A percentile compares a stretch with the other conserved stretches of the same genome.
Conservation (phyloP, 768 basidiomycete genomes). For the Scleroderma bovista region DNA sequence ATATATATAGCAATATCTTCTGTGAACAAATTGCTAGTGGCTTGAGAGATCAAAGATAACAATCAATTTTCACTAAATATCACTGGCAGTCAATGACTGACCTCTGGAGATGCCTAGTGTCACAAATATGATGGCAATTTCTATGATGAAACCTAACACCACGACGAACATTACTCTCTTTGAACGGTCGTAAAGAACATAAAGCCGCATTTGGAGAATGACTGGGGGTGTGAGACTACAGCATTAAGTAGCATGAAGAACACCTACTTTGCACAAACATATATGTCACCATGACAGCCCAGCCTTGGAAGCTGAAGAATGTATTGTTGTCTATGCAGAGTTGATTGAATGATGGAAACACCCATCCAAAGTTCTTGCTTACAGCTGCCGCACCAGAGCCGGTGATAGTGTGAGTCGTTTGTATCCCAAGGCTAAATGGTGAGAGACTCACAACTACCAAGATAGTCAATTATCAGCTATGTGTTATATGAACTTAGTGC, state of each 20-base stretch:
- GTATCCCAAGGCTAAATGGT: no score
- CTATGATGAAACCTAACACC: constrained; percentile 34
- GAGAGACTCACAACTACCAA: no score
- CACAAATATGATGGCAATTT: background rate
- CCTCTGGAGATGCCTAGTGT: background rate
- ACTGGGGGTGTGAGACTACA: constrained; percentile 25
- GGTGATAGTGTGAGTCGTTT: background rate
- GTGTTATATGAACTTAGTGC: background rate
- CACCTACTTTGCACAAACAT: background rate
- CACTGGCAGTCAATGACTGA: background rate
- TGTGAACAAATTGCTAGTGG: background rate
- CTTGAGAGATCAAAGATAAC: background rate
- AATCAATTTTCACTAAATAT: background rate
- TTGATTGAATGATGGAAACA: background rate
- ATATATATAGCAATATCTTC: background rate
- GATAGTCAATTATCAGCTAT: background rate
- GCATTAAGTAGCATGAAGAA: background rate
- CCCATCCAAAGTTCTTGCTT: background rate
- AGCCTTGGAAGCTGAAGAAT: background rate
- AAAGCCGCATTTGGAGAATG: constrained; percentile 59
- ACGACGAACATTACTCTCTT: constrained; percentile 46
- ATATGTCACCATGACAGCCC: background rate
- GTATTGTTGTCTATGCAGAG: background rate
- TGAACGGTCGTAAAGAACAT: constrained; percentile 53
- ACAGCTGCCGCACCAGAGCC: background rate